These are phyloP conservation scores for Suillus subluteus DNA, from an alignment of 768 basidiomycete genomes.

Conservation along the genomic window DNA sequence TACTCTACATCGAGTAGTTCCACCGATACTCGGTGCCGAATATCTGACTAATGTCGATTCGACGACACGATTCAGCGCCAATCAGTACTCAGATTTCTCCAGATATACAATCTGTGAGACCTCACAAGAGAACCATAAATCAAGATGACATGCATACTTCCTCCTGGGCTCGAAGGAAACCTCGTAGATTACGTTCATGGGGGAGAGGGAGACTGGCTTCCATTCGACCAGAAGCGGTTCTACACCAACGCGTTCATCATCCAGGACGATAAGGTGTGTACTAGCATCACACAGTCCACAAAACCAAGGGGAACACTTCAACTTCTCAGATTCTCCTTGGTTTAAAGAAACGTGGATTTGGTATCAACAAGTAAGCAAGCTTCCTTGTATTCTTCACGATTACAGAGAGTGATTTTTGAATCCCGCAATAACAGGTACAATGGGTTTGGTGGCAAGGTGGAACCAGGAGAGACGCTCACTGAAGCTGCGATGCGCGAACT, in stretches of 20 bases:
- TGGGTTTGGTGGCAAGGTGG: constrained; percentile 90
- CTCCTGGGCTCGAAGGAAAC: constrained; percentile 48
- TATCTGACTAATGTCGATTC: not conserved
- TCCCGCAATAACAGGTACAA: constrained; percentile 62
- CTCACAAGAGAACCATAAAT: not conserved
- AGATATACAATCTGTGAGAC: not conserved
- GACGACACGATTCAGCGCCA: not conserved
- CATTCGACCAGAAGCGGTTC: constrained; percentile 42
- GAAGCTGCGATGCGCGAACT: constrained; percentile 82
- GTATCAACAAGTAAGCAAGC: constrained; percentile 52
- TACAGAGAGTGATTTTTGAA: not conserved
- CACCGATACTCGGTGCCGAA: constrained; percentile 8
- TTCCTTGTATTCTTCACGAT: not conserved
- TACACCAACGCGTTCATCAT: constrained; percentile 79
- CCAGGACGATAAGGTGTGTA: constrained; percentile 49
- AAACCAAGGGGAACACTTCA: constrained; percentile 25
- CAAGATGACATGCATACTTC: constrained; percentile 23
- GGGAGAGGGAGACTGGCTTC: constrained; percentile 51
- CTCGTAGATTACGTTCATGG: constrained; percentile 42
- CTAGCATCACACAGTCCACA: not conserved
- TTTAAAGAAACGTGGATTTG: constrained; percentile 81
- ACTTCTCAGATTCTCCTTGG: constrained; percentile 73
- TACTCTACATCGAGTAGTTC: not conserved
- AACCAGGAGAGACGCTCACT: constrained; percentile 65
- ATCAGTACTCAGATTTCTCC: not conserved